Evolutionary conservation across 1,139 yeast genomes (phyloP).

Genomic region (Nakaseomyces bracarensis): DNA sequence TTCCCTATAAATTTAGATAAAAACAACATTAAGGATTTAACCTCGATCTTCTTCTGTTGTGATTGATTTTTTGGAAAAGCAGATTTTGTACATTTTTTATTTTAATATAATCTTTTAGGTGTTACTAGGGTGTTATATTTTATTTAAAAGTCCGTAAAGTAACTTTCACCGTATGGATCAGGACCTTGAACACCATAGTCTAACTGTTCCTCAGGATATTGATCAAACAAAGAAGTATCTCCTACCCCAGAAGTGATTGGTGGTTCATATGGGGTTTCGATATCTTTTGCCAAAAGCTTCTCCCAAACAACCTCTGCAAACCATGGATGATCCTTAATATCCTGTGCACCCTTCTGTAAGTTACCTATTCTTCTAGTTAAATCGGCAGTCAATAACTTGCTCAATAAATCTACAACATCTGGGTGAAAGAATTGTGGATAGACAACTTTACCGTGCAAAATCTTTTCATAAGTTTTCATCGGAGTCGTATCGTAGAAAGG

Average conservation of each 20-base stretch:
- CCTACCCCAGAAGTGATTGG: conserved; percentile 96
- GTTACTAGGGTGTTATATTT: too few species aligned
- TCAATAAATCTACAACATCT: conserved; percentile 75
- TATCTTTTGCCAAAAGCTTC: conserved; percentile 74
- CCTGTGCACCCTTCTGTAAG: conserved; percentile 81
- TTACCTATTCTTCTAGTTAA: conserved; percentile 87
- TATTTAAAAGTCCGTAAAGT: conserved; percentile 69
- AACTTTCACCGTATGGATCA: conserved; percentile 76
- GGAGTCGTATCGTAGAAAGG: conserved; percentile 97
- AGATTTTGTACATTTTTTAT: too few species aligned
- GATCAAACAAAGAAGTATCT: conserved; percentile 86
- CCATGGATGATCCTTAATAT: conserved; percentile 90
- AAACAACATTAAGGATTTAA: too few species aligned
- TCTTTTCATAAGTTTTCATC: conserved; percentile 94
- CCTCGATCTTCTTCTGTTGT: too few species aligned
- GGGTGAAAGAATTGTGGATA: conserved; percentile 88
- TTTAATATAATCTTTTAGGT: not conserved
- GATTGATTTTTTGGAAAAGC: too few species aligned
- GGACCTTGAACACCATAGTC: conserved; percentile 77
- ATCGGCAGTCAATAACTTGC: conserved; percentile 79
- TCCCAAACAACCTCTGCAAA: conserved; percentile 96
- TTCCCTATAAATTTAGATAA: too few species aligned
- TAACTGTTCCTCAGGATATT: conserved; percentile 88
- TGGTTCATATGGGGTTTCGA: conserved; percentile 97
- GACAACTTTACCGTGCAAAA: conserved; percentile 75